phyloP scores from a whole-genome alignment of 2,329 filamentous ascomycete species.

The Gremmenia infestans region DNA sequence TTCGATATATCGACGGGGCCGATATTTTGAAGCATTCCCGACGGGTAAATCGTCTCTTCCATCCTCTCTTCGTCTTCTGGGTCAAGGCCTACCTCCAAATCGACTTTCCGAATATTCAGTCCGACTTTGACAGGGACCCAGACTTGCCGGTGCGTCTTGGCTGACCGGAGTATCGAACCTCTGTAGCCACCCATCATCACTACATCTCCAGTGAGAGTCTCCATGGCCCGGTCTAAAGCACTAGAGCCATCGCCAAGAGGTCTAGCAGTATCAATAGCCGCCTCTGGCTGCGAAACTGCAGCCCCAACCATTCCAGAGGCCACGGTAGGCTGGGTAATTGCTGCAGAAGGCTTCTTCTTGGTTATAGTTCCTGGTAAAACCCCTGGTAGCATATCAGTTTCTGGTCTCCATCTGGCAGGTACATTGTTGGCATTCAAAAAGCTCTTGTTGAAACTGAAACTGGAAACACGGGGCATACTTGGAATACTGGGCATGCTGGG shows the following conservation, averaged over 20 bases:
- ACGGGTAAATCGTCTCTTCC: conserved; percentile 76
- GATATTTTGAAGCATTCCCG: conserved; percentile 85
- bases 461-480: conserved; percentile 37
- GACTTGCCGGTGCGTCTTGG: conserved; percentile 76
- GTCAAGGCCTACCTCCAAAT: conserved; percentile 79
- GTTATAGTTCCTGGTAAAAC: conserved; percentile 21
- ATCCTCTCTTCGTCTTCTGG: conserved; percentile 79
- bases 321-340: conserved; percentile 12
- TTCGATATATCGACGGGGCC: conserved; percentile 87
- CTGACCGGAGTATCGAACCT: conserved; percentile 82
- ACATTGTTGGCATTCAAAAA: conserved; percentile 24
- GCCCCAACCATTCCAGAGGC: conserved; percentile 16
- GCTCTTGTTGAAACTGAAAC: conserved; percentile 35
- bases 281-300: conserved; percentile 14
- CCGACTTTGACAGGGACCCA: conserved; percentile 95
- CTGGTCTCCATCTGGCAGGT: conserved; percentile 22
- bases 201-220: conserved; percentile 73
- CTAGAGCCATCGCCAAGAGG: conserved; percentile 17
- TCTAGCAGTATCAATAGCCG: conserved; percentile 9
- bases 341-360: conserved; percentile 17
- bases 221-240: conserved; percentile 49
- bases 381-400: conserved; percentile 26
- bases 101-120: conserved; percentile 83
- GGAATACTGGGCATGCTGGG: conserved; percentile 49
- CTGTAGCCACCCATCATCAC: conserved; percentile 88